Evolutionary conservation across 2,329 filamentous ascomycete species (phyloP).

Genomic region (Neofusicoccum laricinum): DNA sequence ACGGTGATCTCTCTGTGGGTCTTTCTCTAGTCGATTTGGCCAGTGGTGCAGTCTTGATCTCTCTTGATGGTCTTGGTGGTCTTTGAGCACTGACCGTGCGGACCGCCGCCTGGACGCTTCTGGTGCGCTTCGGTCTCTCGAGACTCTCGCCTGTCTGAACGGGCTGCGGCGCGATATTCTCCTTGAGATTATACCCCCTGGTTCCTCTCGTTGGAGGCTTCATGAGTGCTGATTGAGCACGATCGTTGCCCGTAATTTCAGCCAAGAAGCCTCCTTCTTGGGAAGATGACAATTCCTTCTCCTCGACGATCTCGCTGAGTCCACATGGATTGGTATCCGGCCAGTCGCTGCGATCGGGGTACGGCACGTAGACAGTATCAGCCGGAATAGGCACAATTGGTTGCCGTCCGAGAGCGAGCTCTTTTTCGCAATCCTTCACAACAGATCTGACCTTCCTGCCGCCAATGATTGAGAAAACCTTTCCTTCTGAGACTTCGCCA

Average conservation of each 20-base stretch:
- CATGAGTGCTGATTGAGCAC: constrained; percentile 17
- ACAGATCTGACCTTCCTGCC: constrained; percentile 49
- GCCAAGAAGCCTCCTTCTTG: constrained; percentile 39
- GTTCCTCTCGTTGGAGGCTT: constrained; percentile 24
- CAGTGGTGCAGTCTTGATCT: background rate
- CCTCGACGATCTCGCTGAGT: constrained; percentile 39
- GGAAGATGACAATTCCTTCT: constrained; percentile 33
- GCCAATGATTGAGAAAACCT: constrained; percentile 45
- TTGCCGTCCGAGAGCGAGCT: constrained; percentile 46
- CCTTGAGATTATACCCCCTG: constrained; percentile 32
- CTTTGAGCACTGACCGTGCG: constrained; percentile 14
- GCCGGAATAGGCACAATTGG: constrained; percentile 49
- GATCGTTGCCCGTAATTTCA: constrained; percentile 48
- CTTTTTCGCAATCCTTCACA: constrained; percentile 49
- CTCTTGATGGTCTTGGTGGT: constrained; percentile 9
- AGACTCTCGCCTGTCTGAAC: constrained; percentile 28
- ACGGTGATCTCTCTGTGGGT: background rate
- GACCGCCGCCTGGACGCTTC: constrained; percentile 32
- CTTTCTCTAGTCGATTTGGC: constrained; percentile 5
- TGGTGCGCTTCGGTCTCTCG: constrained; percentile 35
- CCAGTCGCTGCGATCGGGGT: constrained; percentile 39
- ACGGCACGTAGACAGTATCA: constrained; percentile 48
- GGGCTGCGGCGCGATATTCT: constrained; percentile 35
- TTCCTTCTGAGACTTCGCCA: constrained; percentile 46
- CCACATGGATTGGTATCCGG: constrained; percentile 30